phyloP scores from a whole-genome alignment of 2,329 filamentous ascomycete genomes.

The Colletotrichum sp. region DNA sequence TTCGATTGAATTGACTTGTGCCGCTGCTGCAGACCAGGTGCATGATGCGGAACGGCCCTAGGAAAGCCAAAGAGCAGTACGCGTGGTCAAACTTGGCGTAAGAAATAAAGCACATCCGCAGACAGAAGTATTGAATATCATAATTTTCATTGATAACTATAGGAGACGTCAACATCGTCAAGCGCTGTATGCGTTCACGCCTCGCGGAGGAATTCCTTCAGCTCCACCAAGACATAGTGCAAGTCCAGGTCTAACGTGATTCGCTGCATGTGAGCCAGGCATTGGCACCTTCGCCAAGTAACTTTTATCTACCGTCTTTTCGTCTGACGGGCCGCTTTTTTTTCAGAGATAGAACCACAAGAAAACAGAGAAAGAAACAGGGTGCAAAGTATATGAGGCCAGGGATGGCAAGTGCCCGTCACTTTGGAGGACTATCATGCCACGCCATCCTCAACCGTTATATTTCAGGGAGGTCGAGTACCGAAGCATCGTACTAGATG shows the following conservation, averaged over 20 bases:
- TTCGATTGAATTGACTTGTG: not conserved
- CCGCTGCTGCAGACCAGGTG: not conserved
- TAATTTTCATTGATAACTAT: slow-evolving; percentile 13
- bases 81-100: not conserved
- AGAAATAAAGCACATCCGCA: not conserved
- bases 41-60: not conserved
- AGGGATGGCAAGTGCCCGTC: slow-evolving; percentile 40
- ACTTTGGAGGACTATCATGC: slow-evolving; percentile 23
- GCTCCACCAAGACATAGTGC: not conserved
- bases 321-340: not conserved
- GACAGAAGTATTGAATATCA: not conserved
- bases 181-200: not conserved
- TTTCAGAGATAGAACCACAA: slow-evolving; percentile 2
- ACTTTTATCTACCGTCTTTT: slow-evolving; percentile 12
- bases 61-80: not conserved
- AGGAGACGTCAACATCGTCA: not conserved
- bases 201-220: not conserved
- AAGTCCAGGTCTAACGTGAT: not conserved
- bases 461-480: slow-evolving; percentile 22
- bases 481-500: slow-evolving; percentile 35
- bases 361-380: slow-evolving; percentile 15
- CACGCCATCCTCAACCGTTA: slow-evolving; percentile 54
- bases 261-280: not conserved
- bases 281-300: not conserved
- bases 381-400: slow-evolving; percentile 34